These are phyloP conservation scores for Dillenia suffruticosa DNA, from an alignment of 164 flowering plant species.

Conservation along the genomic window DNA sequence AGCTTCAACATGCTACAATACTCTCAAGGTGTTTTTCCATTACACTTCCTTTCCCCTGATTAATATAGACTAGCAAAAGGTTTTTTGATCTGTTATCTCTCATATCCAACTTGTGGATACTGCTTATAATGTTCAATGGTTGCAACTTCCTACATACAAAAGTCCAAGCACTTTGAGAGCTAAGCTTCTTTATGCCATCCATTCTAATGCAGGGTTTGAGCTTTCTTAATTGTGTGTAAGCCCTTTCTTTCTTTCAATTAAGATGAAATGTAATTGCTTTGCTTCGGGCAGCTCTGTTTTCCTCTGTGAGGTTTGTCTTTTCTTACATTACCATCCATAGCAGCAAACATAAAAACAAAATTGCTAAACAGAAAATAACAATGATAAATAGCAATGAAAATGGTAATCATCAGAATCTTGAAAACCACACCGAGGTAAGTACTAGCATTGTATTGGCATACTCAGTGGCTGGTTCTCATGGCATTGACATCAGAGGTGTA, in stretches of 20 bases:
- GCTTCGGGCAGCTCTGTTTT: neutral
- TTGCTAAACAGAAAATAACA: neutral
- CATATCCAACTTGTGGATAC: neutral
- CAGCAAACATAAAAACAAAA: neutral
- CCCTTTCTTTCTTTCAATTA: neutral
- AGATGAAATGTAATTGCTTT: neutral
- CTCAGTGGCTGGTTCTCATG: neutral
- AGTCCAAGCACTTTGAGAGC: conserved; percentile 76
- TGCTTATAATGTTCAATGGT: neutral
- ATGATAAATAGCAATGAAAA: neutral
- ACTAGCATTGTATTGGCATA: neutral
- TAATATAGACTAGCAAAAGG: neutral
- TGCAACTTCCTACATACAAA: conserved; percentile 92
- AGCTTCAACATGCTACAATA: conserved; percentile 98
- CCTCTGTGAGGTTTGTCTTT: neutral
- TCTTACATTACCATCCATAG: neutral
- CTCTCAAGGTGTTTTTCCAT: conserved; percentile 64
- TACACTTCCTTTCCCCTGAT: neutral
- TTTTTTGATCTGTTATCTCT: neutral
- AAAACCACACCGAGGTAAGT: neutral
- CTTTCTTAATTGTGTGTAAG: conserved; percentile 50
- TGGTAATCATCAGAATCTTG: neutral
- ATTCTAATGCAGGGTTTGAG: conserved; percentile 95
- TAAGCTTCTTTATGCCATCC: conserved; percentile 92
- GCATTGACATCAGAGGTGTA: too few species aligned